Percentiles rank a stretch among this genome's conserved stretches.
Conservation (phyloP, 2,329 filamentous ascomycete species). For the Colletotrichum acutatum region DNA sequence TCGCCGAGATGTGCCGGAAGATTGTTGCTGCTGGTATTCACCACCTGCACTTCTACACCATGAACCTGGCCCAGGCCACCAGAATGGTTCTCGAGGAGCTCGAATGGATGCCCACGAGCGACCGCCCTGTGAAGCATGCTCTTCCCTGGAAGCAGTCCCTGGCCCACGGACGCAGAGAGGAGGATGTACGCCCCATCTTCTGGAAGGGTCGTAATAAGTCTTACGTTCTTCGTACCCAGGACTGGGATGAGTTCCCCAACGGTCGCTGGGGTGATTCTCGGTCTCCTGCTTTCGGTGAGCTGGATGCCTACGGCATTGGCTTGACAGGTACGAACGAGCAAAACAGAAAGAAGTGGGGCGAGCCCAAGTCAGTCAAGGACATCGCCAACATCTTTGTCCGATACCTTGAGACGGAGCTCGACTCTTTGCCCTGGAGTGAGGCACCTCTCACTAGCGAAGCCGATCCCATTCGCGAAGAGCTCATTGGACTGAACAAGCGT, state of each 20-base stretch:
- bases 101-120: conserved; percentile 79
- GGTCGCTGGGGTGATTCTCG: conserved; percentile 98
- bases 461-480: conserved; percentile 78
- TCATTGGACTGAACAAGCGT: conserved; percentile 85
- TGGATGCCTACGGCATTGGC: conserved; percentile 94
- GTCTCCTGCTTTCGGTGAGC: conserved; percentile 94
- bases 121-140: conserved; percentile 85
- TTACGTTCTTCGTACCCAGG: conserved; percentile 93
- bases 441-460: conserved; percentile 86
- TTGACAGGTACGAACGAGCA: conserved; percentile 95
- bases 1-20: conserved; percentile 90
- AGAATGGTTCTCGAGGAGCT: conserved; percentile 94
- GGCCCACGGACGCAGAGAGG: conserved; percentile 85
- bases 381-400: conserved; percentile 85
- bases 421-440: conserved; percentile 94
- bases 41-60: conserved; percentile 98
- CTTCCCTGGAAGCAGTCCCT: conserved; percentile 97
- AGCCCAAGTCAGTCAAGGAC: conserved; percentile 82
- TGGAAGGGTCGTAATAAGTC: conserved; percentile 98
- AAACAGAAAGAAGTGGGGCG: conserved; percentile 94
- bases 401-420: conserved; percentile 84
- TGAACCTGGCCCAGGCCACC: conserved; percentile 96
- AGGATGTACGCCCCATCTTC: conserved; percentile 98
- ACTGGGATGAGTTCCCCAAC: conserved; percentile 99
- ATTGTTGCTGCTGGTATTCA: conserved; percentile 84